phyloP scores from a whole-genome alignment of 1,139 yeast species.

The Citeromyces siamensis region DNA sequence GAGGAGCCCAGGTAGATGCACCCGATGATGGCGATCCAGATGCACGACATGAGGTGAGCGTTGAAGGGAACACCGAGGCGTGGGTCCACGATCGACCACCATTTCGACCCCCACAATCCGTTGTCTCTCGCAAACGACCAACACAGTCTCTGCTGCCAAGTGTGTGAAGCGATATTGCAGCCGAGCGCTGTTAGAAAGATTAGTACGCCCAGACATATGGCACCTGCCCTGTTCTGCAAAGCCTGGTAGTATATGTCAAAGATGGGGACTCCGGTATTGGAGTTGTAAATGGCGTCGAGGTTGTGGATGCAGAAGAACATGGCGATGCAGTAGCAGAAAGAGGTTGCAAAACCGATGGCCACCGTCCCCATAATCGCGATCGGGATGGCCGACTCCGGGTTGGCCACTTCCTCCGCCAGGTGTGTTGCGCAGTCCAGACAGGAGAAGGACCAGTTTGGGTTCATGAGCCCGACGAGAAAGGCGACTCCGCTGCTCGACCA shows the following conservation, averaged over 20 bases:
- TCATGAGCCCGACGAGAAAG: conserved; percentile 54
- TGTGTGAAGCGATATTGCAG: conserved; percentile 59
- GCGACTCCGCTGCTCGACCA: conserved; percentile 51
- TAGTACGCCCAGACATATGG: conserved; percentile 43
- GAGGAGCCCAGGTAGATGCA: conserved; percentile 39
- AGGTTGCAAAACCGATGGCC: conserved; percentile 51
- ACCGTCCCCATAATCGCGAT: conserved; percentile 56
- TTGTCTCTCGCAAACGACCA: conserved; percentile 73
- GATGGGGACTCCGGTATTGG: conserved; percentile 50
- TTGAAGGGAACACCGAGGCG: conserved; percentile 37
- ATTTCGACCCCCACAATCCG: conserved; percentile 35
- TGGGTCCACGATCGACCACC: conserved; percentile 33
- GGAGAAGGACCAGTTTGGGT: conserved; percentile 62
- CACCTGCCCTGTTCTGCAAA: conserved; percentile 39
- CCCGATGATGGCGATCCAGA: conserved; percentile 33
- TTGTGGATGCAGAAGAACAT: conserved; percentile 51
- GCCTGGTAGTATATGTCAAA: conserved; percentile 53
- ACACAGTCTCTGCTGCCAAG: conserved; percentile 66
- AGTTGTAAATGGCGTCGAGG: conserved; percentile 29
- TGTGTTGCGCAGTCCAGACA: conserved; percentile 62
- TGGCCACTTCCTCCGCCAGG: conserved; percentile 53
- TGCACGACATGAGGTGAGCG: conserved; percentile 40
- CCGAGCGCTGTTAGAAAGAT: conserved; percentile 51
- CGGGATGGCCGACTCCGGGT: conserved; percentile 50
- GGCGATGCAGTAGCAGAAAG: conserved; percentile 45